Conservation (phyloP, 371 early-diverging fungal species). For the Haplosporangium sp. region DNA sequence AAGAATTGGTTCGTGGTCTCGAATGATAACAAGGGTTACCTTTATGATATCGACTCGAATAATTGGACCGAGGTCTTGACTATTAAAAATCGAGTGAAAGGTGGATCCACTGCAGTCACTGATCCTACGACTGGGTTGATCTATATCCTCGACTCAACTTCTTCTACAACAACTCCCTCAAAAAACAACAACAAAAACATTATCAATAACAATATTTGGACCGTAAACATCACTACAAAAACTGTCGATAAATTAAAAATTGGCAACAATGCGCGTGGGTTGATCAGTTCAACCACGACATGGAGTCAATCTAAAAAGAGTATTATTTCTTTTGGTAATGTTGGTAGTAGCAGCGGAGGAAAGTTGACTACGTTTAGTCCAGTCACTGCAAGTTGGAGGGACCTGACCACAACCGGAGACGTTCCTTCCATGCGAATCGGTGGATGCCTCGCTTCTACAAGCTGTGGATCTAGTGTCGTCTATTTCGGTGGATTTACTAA, state of each 20-base stretch:
- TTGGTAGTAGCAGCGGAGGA: not conserved
- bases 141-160: not conserved
- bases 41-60: not conserved
- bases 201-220: not conserved
- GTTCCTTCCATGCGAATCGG: not conserved
- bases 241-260: not conserved
- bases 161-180: not conserved
- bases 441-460: constrained; percentile 6
- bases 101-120: not conserved
- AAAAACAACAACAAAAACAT: too few relatives aligned
- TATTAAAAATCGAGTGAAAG: not conserved
- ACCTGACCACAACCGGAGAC: not conserved
- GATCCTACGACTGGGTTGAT: not conserved
- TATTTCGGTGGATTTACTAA: constrained; percentile 2
- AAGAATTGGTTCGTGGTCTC: constrained; percentile 1
- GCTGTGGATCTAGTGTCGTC: not conserved
- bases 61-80: not conserved
- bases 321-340: not conserved
- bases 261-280: not conserved
- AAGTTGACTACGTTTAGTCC: not conserved
- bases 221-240: not conserved
- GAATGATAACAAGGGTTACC: not conserved
- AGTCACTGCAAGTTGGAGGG: not conserved
- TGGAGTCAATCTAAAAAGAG: not conserved
- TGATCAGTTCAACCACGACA: not conserved